Conservation (phyloP, 257 asterid genomes). For the Scutellaria baicalensis region DNA sequence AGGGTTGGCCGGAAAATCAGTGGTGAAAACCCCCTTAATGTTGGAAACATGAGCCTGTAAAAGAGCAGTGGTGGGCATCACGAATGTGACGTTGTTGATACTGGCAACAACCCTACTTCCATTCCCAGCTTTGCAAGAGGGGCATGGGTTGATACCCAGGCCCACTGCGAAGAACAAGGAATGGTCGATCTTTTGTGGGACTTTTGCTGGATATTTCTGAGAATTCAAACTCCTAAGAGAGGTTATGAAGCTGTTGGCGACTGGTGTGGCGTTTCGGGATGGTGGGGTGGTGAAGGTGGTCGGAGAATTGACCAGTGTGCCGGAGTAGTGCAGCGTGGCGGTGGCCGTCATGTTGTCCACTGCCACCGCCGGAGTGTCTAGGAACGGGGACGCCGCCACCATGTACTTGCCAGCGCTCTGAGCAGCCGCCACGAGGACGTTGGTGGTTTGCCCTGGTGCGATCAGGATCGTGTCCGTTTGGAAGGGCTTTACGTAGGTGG, state of each 20-base stretch:
- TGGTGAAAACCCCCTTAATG: conserved; percentile 60
- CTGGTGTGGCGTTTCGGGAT: conserved; percentile 54
- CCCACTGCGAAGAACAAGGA: conserved; percentile 64
- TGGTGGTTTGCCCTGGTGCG: conserved; percentile 90
- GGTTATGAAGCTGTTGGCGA: conserved; percentile 52
- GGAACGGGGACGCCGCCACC: conserved; percentile 72
- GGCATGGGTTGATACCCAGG: conserved; percentile 73
- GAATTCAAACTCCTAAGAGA: conserved; percentile 69
- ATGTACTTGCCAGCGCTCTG: conserved; percentile 55
- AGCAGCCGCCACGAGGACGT: conserved; percentile 51
- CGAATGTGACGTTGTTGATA: conserved; percentile 71
- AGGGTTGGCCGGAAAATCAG: conserved; percentile 82
- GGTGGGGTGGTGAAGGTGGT: conserved; percentile 48
- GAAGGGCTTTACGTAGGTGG: conserved; percentile 85
- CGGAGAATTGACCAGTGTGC: conserved; percentile 37
- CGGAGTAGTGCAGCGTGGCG: conserved; percentile 73
- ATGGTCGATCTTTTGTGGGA: conserved; percentile 56
- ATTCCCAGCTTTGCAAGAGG: conserved; percentile 57
- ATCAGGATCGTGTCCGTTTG: conserved; percentile 59
- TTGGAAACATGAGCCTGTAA: conserved; percentile 66
- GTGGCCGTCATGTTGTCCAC: conserved; percentile 81
- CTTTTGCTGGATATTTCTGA: conserved; percentile 55
- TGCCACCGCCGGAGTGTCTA: conserved; percentile 58
- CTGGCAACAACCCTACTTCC: conserved; percentile 69
- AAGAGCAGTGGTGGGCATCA: conserved; percentile 72